Evolutionary conservation across 305 asterid species (phyloP), one percentile per base, ranked within the genome.

Genomic region (Solanum hybrid): DNA sequence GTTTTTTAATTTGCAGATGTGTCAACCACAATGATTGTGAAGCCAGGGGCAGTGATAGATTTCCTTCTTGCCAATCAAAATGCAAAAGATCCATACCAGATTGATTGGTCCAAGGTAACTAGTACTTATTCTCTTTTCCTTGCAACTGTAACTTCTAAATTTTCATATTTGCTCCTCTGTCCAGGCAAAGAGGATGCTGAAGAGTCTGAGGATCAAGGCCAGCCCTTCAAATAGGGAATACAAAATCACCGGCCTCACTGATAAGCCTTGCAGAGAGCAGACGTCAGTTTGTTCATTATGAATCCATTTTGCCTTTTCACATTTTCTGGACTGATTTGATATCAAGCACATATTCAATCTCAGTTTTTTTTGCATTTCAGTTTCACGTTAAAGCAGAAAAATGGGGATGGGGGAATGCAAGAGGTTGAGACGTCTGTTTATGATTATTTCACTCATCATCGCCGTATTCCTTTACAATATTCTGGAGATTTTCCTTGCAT

Each of bases 1-100:
- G 65, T 32, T 27, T 83, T 65, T 31, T 39, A 87, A 86, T 61
- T 61, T 36, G 72, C 91, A 96, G 98, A 96, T 87, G 96, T 93
- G 45, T 95, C 98, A 5, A 96, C 98, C n/a, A 96, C 98, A 2
- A 95, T 96, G 98, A 95, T 93, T 26, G 95, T 95, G 10, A 86
- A 91, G 90, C 97, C 98, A 6, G 98, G 98, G 3, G 95, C 95
- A 4, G 95, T 96, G 7, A 29, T 93, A 0, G 95, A 95, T 13
- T 96, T 96, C 88, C 95, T 96, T 80, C 34, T 91, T 1, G 70
- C 41, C 7, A 95, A 95, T 78, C 97, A 96, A 90, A 93, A 90
- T 22, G 93, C 94, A 27, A 86, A 82, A 10, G 39, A 93, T 79
- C 96, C 96, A 45, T n/a, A 38, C 57, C 86, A 79, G 17, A 87